A percentile compares a stretch with the other conserved stretches of the same genome.
phyloP scores from a whole-genome alignment of 192 early-diverging fungal species.

The Linnemannia elongata region DNA sequence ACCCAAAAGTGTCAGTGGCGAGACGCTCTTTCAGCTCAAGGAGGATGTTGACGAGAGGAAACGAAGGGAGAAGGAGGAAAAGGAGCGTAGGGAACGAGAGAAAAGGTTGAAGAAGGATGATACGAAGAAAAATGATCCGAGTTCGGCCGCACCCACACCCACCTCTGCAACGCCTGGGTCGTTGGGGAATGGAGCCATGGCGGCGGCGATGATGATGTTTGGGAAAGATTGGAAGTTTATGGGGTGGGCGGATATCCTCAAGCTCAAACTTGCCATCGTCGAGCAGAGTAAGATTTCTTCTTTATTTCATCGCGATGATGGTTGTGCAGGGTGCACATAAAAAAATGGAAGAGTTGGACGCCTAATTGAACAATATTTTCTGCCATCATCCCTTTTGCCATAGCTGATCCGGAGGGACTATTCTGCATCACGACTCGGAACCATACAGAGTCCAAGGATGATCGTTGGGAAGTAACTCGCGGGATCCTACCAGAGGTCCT shows the following conservation, averaged over 20 bases:
- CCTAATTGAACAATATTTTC: neutral
- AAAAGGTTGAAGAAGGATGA: slow-evolving; percentile 4
- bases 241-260: slow-evolving; percentile 42
- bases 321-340: neutral
- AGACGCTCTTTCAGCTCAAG: slow-evolving; percentile 8
- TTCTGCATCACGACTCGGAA: slow-evolving; percentile 39
- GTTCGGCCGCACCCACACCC: too few species aligned
- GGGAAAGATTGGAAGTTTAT: slow-evolving; percentile 47
- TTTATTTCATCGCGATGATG: neutral
- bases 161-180: neutral
- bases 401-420: slow-evolving; percentile 46
- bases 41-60: slow-evolving; percentile 10
- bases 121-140: neutral
- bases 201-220: neutral
- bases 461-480: slow-evolving; percentile 34
- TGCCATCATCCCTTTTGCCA: neutral
- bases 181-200: neutral
- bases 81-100: neutral
- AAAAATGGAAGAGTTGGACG: neutral
- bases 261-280: slow-evolving; percentile 24
- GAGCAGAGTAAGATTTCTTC: slow-evolving; percentile 37
- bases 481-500: slow-evolving; percentile 31
- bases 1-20: slow-evolving; percentile 12
- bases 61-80: slow-evolving; percentile 13
- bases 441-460: slow-evolving; percentile 26